Evolutionary conservation across 2,329 filamentous ascomycete genomes (phyloP), one percentile per base, ranked within the genome.

Genomic region (Diaporthe sp.): DNA sequence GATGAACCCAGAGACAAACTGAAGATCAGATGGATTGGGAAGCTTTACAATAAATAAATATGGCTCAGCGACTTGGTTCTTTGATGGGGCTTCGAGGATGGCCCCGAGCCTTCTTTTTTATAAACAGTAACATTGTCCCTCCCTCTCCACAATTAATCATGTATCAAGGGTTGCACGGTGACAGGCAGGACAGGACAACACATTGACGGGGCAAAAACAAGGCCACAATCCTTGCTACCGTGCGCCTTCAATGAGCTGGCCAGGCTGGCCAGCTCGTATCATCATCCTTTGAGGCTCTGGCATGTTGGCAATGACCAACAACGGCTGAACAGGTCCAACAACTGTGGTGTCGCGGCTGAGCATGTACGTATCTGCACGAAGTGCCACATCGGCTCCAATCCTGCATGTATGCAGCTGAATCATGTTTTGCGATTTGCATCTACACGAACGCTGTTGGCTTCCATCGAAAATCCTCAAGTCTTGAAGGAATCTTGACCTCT

Each of bases 91-190:
- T 40, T 38, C 19, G 47, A 68, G 47, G 33, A 38, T 30, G 35
- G 42, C 64, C 64, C 33, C 47, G 47, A 40, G 47, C 64, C 22
- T 25, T 25, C 57, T 60, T 68, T 54, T 40, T 68, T 68, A 68
- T 54, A 68, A 68, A 68, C 47, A 68, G 64, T 35, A 54, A 68
- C 64, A 68, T 30, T 30, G 15, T 68, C 64, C 47, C 64, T 68
- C 9, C 64, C 64, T 68, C 70, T 54, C 70, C 70, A 72, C 70
- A 72, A 45, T 72, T 60, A 64, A 64, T 52, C 57, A 55, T 64
- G 70, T 55, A 52, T 33, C 33, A 54, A 50, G 68, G 70, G 35
- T 72, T 64, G 57, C 57, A 72, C 70, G 42, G 57, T 50, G 70
- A 72, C 70, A 42, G 47, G 35, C 47, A 64, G 57, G 70, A 52